Base-by-base conservation (phyloP, 1,139 yeast genomes). In the Komagataea norvegica region DNA sequence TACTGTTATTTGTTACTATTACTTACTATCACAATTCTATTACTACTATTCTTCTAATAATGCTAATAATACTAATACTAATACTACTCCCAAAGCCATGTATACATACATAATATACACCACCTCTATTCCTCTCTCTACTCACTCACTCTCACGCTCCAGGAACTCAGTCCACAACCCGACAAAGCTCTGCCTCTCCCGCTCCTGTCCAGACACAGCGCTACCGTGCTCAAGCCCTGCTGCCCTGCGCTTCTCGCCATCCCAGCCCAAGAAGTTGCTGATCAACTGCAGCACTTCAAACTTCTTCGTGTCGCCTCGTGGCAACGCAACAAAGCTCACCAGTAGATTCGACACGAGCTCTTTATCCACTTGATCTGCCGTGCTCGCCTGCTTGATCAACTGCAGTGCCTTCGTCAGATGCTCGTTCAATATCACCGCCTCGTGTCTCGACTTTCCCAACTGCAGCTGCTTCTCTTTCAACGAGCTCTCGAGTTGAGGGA, bases 221-320 rank as follows among this genome's bases (percentile, higher is more conserved):
- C 54, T 47, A 32, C 50, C 56, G 29, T 81, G 74, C 28, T 77
- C 61, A 40, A 89, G 66, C 0, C 97, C 97, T 1, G 96, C 96
- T 44, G 82, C 88, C 23, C 79, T 70, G 50, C 76, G 79, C 55
- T 87, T 82, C 29, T 76, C 78, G 33, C 86, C 93, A 57, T 83
- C 91, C 98, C 98, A 91, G 41, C 77, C 81, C 43, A 91, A 66
- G 51, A 83, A 80, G 43, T 86, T 86, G 20, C 95, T 74, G 30
- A 91, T 81, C 42, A 91, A 70, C 56, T 79, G 87, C 40, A 91
- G 69, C 5, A 93, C 95, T 64, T 91, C 97, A 56, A 83, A 91
- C 60, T 91, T 87, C 60, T 89, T 91, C 11, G 95, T 75, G 57
- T 91, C 99, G 1, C 94, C 96, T 45, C 98, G 69, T 7, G 96